Percentiles rank a stretch among this genome's conserved stretches.
phyloP scores from a whole-genome alignment of 352 stramenopile species.

The Phytophthora litchii region DNA sequence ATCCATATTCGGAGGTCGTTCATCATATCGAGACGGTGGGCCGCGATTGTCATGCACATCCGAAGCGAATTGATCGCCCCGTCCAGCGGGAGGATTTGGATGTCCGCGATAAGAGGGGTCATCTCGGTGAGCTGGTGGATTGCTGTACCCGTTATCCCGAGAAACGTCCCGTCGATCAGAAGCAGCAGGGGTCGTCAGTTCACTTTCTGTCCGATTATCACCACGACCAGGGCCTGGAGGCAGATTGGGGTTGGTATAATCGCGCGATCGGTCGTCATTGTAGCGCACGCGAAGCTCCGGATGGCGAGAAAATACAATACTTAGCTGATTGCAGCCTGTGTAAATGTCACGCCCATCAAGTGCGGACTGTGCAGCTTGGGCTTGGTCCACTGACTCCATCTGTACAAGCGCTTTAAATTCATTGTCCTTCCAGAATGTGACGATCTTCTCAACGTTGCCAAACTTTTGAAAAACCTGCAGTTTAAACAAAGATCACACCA shows the following conservation, averaged over 20 bases:
- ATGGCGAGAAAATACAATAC: slow-evolving; percentile 80
- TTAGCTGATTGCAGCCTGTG: slow-evolving; percentile 85
- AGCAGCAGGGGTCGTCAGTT: slow-evolving; percentile 4
- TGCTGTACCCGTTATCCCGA: slow-evolving; percentile 25
- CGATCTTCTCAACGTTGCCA: slow-evolving; percentile 82
- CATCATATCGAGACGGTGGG: slow-evolving; percentile 28
- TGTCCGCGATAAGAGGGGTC: slow-evolving; percentile 24
- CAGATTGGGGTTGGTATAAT: slow-evolving; percentile 82
- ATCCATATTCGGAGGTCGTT: slow-evolving; percentile 26
- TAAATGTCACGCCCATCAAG: slow-evolving; percentile 87
- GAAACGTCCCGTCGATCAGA: slow-evolving; percentile 24
- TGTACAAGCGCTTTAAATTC: slow-evolving; percentile 85
- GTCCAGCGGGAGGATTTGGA: slow-evolving; percentile 13
- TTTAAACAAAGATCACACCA: background rate
- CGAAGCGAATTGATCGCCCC: slow-evolving; percentile 29
- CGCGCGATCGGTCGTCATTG: slow-evolving; percentile 75
- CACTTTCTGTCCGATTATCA: slow-evolving; percentile 20
- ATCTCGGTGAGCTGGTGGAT: slow-evolving; percentile 25
- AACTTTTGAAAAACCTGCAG: slow-evolving; percentile 81
- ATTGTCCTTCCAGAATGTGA: slow-evolving; percentile 84
- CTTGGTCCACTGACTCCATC: slow-evolving; percentile 79
- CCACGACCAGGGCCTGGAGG: slow-evolving; percentile 42
- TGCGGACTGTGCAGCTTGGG: slow-evolving; percentile 65
- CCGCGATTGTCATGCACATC: slow-evolving; percentile 25
- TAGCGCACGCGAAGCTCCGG: slow-evolving; percentile 72